Conservation (phyloP, 768 basidiomycete genomes). For the Fibroporia radiculosa region DNA sequence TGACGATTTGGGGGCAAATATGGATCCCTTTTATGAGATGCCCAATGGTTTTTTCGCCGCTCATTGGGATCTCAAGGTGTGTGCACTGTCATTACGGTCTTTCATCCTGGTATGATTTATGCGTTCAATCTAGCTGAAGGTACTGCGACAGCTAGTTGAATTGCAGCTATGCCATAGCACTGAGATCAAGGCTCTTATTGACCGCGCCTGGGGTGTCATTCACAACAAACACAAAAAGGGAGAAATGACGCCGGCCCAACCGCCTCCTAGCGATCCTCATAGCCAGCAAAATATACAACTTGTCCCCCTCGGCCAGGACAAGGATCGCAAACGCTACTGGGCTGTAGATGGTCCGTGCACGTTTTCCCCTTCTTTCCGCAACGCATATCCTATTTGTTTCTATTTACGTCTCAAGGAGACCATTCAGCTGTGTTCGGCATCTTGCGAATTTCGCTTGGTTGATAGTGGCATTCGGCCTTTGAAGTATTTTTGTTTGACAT, state of each 20-base stretch:
- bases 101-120: conserved; percentile 4
- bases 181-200: conserved; percentile 64
- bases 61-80: conserved; percentile 78
- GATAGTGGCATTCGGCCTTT: neutral
- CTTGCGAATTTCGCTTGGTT: conserved; percentile 30
- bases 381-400: conserved; percentile 47
- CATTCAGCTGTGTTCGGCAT: conserved; percentile 31
- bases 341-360: conserved; percentile 79
- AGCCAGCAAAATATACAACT: conserved; percentile 61
- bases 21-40: conserved; percentile 63
- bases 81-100: conserved; percentile 8
- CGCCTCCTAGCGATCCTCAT: conserved; percentile 50
- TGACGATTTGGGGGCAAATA: conserved; percentile 54
- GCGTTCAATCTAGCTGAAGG: conserved; percentile 62
- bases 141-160: conserved; percentile 80
- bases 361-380: conserved; percentile 22
- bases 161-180: conserved; percentile 65
- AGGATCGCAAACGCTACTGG: conserved; percentile 75
- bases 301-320: conserved; percentile 72
- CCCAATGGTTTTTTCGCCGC: conserved; percentile 73
- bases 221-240: conserved; percentile 84
- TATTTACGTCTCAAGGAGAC: conserved; percentile 49
- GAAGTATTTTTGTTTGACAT: conserved; percentile 21
- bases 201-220: conserved; percentile 81
- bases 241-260: conserved; percentile 44